Conservation (phyloP, 169 alveolate genomes). For the Eimeria falciformis region DNA sequence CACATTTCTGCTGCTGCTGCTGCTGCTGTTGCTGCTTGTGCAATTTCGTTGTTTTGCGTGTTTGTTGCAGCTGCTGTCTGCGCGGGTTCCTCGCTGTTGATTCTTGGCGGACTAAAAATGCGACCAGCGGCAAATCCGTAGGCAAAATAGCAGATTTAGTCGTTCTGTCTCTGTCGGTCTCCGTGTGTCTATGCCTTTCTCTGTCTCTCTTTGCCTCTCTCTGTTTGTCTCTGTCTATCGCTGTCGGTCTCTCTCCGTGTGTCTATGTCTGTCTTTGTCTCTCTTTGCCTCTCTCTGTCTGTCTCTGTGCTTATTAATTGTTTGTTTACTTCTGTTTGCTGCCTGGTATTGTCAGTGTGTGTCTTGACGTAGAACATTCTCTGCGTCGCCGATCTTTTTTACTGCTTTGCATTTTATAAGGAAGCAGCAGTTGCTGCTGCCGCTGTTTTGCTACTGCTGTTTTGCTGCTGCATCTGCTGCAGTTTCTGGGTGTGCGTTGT, state of each 20-base stretch:
- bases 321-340: neutral
- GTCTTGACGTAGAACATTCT: too few relatives aligned
- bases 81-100: conserved; percentile 51
- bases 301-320: too few relatives aligned
- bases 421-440: too few relatives aligned
- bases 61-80: conserved; percentile 54
- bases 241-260: too few relatives aligned
- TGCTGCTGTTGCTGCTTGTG: neutral
- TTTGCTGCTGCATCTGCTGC: neutral
- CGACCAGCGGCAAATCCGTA: conserved; percentile 39
- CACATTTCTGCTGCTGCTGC: neutral
- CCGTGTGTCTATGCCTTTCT: neutral
- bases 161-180: neutral
- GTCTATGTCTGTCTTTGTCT: too few relatives aligned
- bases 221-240: too few relatives aligned
- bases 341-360: neutral
- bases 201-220: neutral
- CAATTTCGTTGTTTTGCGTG: neutral
- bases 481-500: neutral
- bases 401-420: too few relatives aligned
- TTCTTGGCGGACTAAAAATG: conserved; percentile 32
- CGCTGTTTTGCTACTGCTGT: neutral
- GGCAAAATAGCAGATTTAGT: neutral
- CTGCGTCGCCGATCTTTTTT: too few relatives aligned
- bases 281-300: too few relatives aligned